phyloP scores from a whole-genome alignment of 176 grass and related monocot species.

The Hyparrhenia diplandra region DNA sequence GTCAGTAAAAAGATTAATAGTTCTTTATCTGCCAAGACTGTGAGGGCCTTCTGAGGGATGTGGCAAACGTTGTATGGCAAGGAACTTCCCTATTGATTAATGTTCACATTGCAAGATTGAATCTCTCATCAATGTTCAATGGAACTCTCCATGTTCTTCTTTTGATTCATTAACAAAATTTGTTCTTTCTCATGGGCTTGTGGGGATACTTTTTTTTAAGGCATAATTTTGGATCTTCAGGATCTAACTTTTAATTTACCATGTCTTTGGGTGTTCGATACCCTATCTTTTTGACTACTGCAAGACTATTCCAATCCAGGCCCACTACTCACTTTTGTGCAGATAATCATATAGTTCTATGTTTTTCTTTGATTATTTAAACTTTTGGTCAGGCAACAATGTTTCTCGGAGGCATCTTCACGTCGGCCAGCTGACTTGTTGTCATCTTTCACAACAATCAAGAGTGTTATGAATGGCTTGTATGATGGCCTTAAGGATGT shows the following conservation, averaged over 20 bases:
- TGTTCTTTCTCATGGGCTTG: background rate
- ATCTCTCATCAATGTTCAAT: background rate
- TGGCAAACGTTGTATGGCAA: background rate
- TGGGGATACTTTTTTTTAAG: background rate
- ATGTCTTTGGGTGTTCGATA: background rate
- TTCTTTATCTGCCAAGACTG: background rate
- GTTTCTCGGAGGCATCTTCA: slow-evolving; percentile 79
- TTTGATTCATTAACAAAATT: background rate
- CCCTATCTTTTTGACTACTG: background rate
- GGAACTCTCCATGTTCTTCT: background rate
- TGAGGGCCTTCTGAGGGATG: background rate
- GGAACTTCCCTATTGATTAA: background rate
- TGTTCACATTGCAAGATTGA: background rate
- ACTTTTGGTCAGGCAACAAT: slow-evolving; percentile 66
- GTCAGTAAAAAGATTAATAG: background rate
- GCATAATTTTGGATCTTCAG: background rate
- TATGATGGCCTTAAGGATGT: slow-evolving; percentile 82
- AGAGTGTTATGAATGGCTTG: slow-evolving; percentile 81
- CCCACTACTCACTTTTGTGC: background rate
- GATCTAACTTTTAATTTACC: background rate
- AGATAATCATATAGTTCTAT: background rate
- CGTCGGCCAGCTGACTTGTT: slow-evolving; percentile 68
- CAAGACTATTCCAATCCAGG: background rate
- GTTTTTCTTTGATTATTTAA: slow-evolving; percentile 12
- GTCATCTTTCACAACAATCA: slow-evolving; percentile 88